Base-by-base conservation (phyloP, 345 rosid species). In the Linum usitatissimum region DNA sequence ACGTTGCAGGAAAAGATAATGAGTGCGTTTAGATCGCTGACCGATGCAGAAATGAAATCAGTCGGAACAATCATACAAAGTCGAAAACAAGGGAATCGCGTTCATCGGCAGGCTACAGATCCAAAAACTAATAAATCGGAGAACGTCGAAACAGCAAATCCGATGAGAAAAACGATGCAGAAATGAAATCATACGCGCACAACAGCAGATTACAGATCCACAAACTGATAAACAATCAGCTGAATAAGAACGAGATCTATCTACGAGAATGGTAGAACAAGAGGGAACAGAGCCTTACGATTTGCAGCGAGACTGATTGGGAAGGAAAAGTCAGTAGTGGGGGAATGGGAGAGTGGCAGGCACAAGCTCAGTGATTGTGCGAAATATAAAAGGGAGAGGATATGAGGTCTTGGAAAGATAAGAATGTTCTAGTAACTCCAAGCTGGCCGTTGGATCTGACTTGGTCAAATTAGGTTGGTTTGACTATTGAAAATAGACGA, bases 361-460 rank as follows among this genome's bases (percentile, higher is more conserved):
- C 89, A 83, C 92, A 73, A 81, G 78, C 78, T 19, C 68, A n/a
- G 18, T 45, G 51, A 55, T 28, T 0, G 0, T 0, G 2, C 30
- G 48, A 12, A 23, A 65, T 30, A 58, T 23, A 13, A 14, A 15
- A 20, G 19, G 13, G 53, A n/a, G 38, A 7, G 59, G 64, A 64
- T 71, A 74, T 62, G 78, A 63, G 56, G 67, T n/a, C 3, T 17
- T 6, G 6, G 66, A 63, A 67, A 66, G 57, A 59, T 19, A 68
- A 17, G 84, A 82, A 84, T 30, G 76, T 81, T 86, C 87, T 75
- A 68, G 89, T 71, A 74, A 20, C 57, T 64, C 59, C n/a, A 5
- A 53, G 38, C 23, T 12, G 20, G 62, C 82, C 87, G 87, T 80
- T 38, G 17, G 78, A 80, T 76, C 12, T 34, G 38, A 21, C 40